These are phyloP conservation scores for Cryphonectria parasitica DNA, from an alignment of 2,329 filamentous ascomycete species.

Conservation along the genomic window DNA sequence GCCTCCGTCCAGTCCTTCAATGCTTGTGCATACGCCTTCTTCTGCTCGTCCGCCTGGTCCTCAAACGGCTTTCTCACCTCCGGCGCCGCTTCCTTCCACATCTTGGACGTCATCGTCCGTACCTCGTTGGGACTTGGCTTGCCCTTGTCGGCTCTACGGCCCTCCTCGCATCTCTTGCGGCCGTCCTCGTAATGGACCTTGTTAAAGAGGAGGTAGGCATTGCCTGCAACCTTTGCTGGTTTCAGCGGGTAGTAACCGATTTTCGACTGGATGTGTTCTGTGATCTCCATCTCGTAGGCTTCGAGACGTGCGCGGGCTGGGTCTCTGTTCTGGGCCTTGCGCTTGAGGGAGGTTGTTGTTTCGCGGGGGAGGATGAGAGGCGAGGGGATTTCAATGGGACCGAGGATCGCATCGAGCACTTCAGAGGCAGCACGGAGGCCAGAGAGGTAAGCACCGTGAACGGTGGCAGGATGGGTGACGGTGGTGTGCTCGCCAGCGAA, in stretches of 20 bases:
- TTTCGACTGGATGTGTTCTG: constrained; percentile 53
- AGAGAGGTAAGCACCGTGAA: constrained; percentile 94
- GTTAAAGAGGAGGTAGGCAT: constrained; percentile 88
- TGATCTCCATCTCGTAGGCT: constrained; percentile 59
- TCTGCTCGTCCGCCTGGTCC: constrained; percentile 72
- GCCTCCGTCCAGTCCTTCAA: constrained; percentile 63
- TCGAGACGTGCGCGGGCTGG: constrained; percentile 57
- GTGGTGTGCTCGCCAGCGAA: constrained; percentile 98
- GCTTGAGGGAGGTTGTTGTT: constrained; percentile 53
- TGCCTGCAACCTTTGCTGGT: constrained; percentile 75
- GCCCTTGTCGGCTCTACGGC: constrained; percentile 65
- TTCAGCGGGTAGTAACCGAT: constrained; percentile 77
- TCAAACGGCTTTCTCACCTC: constrained; percentile 79
- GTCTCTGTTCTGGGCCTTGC: constrained; percentile 55
- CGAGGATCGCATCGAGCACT: constrained; percentile 77
- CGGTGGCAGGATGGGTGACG: constrained; percentile 92
- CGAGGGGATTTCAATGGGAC: constrained; percentile 75
- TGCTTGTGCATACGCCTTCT: constrained; percentile 63
- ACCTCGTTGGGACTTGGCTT: constrained; percentile 78
- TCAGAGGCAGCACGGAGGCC: constrained; percentile 89
- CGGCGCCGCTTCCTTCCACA: constrained; percentile 80
- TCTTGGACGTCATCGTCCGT: constrained; percentile 80
- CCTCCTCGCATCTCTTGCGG: constrained; percentile 64
- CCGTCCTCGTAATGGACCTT: constrained; percentile 73
- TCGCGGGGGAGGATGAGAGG: constrained; percentile 75